phyloP scores from a whole-genome alignment of 805 yeast genomes.

The Saccharomycopsis capsularis region DNA sequence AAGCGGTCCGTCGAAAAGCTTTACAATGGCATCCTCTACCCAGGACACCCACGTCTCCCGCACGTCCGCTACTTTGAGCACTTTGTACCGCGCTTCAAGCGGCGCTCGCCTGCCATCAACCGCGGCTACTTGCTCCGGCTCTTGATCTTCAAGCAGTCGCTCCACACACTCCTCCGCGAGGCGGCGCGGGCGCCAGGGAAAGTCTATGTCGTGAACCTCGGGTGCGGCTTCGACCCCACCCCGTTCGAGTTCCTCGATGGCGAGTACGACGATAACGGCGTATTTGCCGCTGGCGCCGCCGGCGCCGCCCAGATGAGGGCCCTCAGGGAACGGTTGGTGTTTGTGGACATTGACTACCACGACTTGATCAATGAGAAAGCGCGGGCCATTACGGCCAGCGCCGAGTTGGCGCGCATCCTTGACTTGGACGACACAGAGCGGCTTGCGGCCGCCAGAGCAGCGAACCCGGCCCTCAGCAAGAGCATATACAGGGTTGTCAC shows the following conservation, averaged over 20 bases:
- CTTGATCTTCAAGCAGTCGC: conserved; percentile 53
- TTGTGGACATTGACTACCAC: conserved; percentile 71
- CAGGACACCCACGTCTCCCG: conserved; percentile 25
- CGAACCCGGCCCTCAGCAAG: neutral
- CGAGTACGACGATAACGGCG: conserved; percentile 25
- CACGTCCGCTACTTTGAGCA: conserved; percentile 47
- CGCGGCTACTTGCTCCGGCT: conserved; percentile 80
- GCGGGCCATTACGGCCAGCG: conserved; percentile 40
- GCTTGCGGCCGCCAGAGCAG: too few species aligned
- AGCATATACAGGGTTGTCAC: conserved; percentile 24
- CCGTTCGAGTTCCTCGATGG: conserved; percentile 46
- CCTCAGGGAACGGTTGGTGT: conserved; percentile 29
- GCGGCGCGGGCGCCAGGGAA: conserved; percentile 23
- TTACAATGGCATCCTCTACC: conserved; percentile 32
- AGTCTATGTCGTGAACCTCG: conserved; percentile 54
- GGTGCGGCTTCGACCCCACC: conserved; percentile 70
- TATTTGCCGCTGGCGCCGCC: conserved; percentile 30
- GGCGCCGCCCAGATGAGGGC: conserved; percentile 24
- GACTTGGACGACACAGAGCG: conserved; percentile 28
- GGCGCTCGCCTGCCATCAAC: conserved; percentile 75
- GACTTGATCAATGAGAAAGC: conserved; percentile 55
- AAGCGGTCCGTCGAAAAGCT: conserved; percentile 71
- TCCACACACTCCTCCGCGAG: conserved; percentile 39
- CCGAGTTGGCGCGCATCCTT: conserved; percentile 37
- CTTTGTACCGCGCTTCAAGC: conserved; percentile 58